Conservation (phyloP, 208 protist species). For the Leishmania lainsoni region DNA sequence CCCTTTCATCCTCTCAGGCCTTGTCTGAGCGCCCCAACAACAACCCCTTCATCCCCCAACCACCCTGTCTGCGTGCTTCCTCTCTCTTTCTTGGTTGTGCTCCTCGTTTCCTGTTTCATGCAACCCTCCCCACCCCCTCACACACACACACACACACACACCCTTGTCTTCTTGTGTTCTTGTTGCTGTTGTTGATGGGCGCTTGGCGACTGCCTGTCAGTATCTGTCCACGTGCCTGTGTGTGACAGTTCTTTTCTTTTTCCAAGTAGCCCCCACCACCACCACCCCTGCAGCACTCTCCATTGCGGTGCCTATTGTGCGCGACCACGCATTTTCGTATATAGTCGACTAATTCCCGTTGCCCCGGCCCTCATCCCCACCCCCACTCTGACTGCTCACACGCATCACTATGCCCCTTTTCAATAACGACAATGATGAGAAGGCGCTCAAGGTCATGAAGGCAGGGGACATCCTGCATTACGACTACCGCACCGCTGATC, state of each 20-base stretch:
- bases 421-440: slow-evolving; percentile 9
- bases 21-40: no score
- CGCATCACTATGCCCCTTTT: background rate
- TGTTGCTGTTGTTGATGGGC: background rate
- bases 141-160: background rate
- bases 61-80: background rate
- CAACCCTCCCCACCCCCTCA: background rate
- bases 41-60: background rate
- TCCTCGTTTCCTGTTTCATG: background rate
- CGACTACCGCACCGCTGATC: slow-evolving; percentile 47
- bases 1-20: no score
- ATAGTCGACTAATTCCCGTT: background rate
- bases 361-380: background rate
- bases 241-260: background rate
- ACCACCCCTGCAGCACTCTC: background rate
- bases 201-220: background rate
- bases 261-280: background rate
- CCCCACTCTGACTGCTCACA: background rate
- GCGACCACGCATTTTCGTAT: background rate
- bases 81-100: background rate
- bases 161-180: background rate
- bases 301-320: background rate
- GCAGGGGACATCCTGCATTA: slow-evolving; percentile 66
- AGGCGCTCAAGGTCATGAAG: slow-evolving; percentile 31
- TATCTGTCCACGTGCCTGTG: background rate